Conservation (phyloP, 2,329 filamentous ascomycete species). For the Colletotrichum magnum region DNA sequence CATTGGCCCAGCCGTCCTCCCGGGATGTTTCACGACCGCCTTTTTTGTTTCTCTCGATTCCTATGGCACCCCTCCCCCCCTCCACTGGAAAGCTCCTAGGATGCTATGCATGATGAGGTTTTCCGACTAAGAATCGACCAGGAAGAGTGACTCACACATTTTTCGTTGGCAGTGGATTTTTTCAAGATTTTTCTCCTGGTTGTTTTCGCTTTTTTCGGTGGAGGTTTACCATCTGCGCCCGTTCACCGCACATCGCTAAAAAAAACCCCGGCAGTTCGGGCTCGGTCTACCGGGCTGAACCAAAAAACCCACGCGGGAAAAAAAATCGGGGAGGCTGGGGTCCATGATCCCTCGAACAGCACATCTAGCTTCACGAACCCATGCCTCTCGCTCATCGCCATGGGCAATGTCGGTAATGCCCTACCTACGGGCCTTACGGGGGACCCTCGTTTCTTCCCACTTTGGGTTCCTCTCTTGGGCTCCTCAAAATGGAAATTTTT, state of each 20-base stretch:
- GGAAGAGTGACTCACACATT: constrained; percentile 34
- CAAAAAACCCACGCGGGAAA: constrained; percentile 9
- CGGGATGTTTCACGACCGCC: constrained; percentile 39
- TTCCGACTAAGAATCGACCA: too few relatives aligned
- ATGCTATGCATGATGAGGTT: constrained; percentile 21
- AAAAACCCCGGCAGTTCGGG: constrained; percentile 10
- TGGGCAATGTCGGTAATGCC: too few relatives aligned
- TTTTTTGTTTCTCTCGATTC: constrained; percentile 34
- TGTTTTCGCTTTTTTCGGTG: background rate
- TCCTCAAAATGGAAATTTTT: background rate
- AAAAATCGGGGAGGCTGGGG: constrained; percentile 28
- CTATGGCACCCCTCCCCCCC: background rate
- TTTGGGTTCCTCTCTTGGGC: background rate
- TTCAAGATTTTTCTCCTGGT: background rate
- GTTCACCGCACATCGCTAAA: background rate
- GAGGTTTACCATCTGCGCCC: background rate
- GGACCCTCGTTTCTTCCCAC: background rate
- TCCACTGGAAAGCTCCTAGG: background rate
- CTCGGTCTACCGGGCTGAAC: background rate
- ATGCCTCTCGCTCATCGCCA: background rate
- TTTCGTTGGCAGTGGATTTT: constrained; percentile 6
- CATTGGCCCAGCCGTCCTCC: constrained; percentile 39
- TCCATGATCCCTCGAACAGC: background rate
- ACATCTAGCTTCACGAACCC: background rate
- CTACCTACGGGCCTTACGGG: too few relatives aligned